phyloP scores from a whole-genome alignment of 176 grass and related monocot genomes.

The Aegilops tauschii region DNA sequence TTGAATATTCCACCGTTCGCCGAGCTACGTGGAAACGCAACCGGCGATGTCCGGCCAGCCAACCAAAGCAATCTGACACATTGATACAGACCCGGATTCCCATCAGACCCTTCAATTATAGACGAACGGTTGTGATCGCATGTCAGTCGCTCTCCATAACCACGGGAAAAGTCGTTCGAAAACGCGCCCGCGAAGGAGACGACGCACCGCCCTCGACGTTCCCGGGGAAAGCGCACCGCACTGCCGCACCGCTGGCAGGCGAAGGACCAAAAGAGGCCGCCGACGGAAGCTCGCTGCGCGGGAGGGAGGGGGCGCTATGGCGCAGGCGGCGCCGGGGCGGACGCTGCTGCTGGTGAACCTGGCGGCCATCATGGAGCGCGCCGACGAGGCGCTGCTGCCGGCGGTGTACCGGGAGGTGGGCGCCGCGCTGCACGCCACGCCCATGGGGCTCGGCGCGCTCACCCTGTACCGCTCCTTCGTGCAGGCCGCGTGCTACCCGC shows the following conservation, averaged over 20 bases:
- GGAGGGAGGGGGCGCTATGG: background rate
- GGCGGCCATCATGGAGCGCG: slow-evolving; percentile 85
- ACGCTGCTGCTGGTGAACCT: slow-evolving; percentile 74
- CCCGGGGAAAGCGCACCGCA: background rate
- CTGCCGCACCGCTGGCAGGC: background rate
- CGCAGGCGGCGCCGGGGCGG: background rate
- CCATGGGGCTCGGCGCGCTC: slow-evolving; percentile 64
- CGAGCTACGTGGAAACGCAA: background rate
- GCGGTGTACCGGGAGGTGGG: slow-evolving; percentile 86
- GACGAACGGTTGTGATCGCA: background rate
- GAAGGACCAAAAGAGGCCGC: background rate
- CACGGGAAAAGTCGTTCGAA: slow-evolving; percentile 2
- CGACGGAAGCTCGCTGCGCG: background rate
- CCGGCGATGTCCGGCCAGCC: background rate
- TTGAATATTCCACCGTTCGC: background rate
- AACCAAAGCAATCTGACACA: background rate
- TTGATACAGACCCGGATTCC: background rate
- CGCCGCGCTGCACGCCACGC: slow-evolving; percentile 69
- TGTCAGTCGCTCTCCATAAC: background rate
- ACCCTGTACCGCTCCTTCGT: slow-evolving; percentile 83
- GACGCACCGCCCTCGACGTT: background rate
- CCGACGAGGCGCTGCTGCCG: slow-evolving; percentile 88
- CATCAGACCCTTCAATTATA: background rate
- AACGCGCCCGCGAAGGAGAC: background rate
- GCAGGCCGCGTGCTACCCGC: slow-evolving; percentile 77